Evolutionary conservation across 768 basidiomycete species (phyloP).

Genomic region (Kwoniella sp.): DNA sequence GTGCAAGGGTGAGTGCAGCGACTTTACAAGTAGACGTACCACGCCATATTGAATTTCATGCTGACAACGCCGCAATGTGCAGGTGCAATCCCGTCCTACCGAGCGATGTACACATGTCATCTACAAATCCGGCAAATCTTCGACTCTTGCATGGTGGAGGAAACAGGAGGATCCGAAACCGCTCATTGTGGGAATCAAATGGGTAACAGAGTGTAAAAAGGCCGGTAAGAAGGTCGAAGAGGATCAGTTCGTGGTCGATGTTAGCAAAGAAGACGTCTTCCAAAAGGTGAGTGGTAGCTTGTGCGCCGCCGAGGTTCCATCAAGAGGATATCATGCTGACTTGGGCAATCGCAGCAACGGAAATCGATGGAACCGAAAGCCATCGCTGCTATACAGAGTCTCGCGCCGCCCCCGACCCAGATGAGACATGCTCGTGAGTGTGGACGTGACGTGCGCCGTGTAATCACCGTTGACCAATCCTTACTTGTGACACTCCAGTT

Average conservation of each 20-base stretch:
- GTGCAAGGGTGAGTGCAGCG: slow-evolving; percentile 52
- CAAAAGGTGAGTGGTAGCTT: slow-evolving; percentile 42
- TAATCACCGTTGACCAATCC: too few relatives aligned
- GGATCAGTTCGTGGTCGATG: slow-evolving; percentile 38
- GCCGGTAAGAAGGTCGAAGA: slow-evolving; percentile 47
- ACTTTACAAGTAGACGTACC: too few relatives aligned
- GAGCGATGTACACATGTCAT: slow-evolving; percentile 55
- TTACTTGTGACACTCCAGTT: slow-evolving; percentile 4
- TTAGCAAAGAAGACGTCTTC: slow-evolving; percentile 50
- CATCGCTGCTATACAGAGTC: slow-evolving; percentile 15
- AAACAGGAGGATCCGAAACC: slow-evolving; percentile 40
- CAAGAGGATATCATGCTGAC: too few relatives aligned
- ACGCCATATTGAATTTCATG: too few relatives aligned
- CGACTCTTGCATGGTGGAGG: slow-evolving; percentile 54
- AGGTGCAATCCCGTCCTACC: slow-evolving; percentile 33
- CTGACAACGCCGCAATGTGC: too few relatives aligned
- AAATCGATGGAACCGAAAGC: slow-evolving; percentile 56
- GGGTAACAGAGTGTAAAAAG: slow-evolving; percentile 55
- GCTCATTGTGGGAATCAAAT: slow-evolving; percentile 54
- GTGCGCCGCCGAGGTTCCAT: too few relatives aligned
- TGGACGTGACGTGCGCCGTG: too few relatives aligned
- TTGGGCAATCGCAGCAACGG: slow-evolving; percentile 47
- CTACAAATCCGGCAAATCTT: slow-evolving; percentile 54
- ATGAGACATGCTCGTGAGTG: slow-evolving; percentile 17
- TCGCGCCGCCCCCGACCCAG: not conserved